Conservation (phyloP, 2,329 filamentous ascomycete genomes). For the Aspergillus eucalypticola region DNA sequence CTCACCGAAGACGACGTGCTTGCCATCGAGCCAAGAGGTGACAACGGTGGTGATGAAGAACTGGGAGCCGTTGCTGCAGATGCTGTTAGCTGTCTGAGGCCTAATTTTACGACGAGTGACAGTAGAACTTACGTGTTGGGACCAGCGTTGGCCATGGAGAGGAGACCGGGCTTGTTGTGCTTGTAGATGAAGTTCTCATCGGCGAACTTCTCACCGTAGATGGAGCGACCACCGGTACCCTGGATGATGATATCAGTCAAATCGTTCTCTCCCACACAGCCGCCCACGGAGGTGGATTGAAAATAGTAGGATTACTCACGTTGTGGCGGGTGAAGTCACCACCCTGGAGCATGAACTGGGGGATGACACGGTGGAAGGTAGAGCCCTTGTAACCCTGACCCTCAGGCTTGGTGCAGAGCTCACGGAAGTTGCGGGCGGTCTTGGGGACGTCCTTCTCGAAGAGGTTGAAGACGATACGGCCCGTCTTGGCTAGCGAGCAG, state of each 20-base stretch:
- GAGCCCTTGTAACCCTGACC: slow-evolving; percentile 82
- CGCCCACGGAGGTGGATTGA: neutral
- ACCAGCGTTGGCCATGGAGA: slow-evolving; percentile 95
- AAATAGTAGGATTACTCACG: slow-evolving; percentile 56
- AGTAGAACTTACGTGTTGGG: slow-evolving; percentile 72
- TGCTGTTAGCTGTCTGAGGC: slow-evolving; percentile 6
- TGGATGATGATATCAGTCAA: slow-evolving; percentile 39
- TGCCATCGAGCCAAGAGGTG: slow-evolving; percentile 67
- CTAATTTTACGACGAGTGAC: neutral
- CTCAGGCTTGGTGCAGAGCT: slow-evolving; percentile 74
- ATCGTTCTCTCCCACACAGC: neutral
- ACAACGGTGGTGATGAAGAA: slow-evolving; percentile 72
- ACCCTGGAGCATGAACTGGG: slow-evolving; percentile 92
- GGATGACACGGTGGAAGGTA: slow-evolving; percentile 90
- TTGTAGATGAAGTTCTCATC: slow-evolving; percentile 85
- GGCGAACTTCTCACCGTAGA: slow-evolving; percentile 91
- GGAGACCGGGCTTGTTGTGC: slow-evolving; percentile 73
- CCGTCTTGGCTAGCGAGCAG: slow-evolving; percentile 61
- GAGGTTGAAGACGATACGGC: slow-evolving; percentile 86
- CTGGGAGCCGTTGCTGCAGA: slow-evolving; percentile 64
- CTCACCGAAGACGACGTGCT: slow-evolving; percentile 70
- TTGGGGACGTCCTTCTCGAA: slow-evolving; percentile 84
- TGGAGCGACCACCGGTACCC: slow-evolving; percentile 90
- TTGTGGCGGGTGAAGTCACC: slow-evolving; percentile 93
- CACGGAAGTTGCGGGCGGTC: slow-evolving; percentile 82